phyloP scores from a whole-genome alignment of 805 yeast species.

The Teunomyces pallodes region DNA sequence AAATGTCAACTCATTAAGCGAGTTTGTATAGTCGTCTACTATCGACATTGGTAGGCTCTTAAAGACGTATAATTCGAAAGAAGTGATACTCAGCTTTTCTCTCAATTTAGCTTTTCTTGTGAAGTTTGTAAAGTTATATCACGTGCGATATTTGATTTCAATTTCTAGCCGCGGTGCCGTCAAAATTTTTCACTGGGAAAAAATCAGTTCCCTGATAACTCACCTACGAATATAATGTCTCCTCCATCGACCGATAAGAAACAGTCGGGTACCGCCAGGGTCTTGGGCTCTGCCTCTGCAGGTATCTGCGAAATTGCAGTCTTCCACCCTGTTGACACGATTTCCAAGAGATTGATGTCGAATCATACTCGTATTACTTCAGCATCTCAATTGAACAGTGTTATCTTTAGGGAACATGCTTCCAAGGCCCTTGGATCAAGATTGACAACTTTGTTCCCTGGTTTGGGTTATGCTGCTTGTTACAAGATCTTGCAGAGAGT shows the following conservation, averaged over 20 bases:
- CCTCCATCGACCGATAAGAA: conserved; percentile 60
- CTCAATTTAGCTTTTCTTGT: no score
- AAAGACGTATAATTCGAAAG: no score
- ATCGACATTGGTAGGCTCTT: conserved; percentile 1
- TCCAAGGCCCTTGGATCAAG: conserved; percentile 66
- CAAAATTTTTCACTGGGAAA: conserved; percentile 8
- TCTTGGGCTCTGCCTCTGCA: conserved; percentile 96
- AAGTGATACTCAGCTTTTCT: no score
- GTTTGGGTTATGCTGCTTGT: conserved; percentile 96
- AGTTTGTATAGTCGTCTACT: conserved; percentile 60
- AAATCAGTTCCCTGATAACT: background rate
- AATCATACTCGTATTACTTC: conserved; percentile 69
- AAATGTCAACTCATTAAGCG: conserved; percentile 74
- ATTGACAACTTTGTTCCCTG: conserved; percentile 87
- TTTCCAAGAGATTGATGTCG: conserved; percentile 91
- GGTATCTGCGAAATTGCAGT: conserved; percentile 96
- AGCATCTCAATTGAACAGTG: conserved; percentile 69
- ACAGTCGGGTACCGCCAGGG: conserved; percentile 86
- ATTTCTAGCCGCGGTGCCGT: conserved; percentile 9
- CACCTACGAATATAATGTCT: conserved; percentile 25
- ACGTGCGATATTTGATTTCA: background rate
- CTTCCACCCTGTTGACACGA: conserved; percentile 98
- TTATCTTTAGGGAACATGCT: conserved; percentile 83
- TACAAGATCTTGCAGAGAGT: conserved; percentile 96
- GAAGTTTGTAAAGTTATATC: background rate